These are phyloP conservation scores for Phytophthora vignae DNA, from an alignment of 352 stramenopile species.

Conservation along the genomic window DNA sequence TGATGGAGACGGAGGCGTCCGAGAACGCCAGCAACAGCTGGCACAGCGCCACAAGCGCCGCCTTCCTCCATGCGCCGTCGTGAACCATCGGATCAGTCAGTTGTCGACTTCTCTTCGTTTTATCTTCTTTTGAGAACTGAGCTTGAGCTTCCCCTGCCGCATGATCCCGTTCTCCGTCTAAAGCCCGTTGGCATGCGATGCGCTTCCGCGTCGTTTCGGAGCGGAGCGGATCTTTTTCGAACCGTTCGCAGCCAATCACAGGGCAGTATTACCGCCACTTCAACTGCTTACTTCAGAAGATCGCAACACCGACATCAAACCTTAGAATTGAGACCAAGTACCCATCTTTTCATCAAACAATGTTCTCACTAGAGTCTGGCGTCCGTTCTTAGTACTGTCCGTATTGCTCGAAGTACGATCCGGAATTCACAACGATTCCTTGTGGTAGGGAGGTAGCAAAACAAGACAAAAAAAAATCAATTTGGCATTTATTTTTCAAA, in stretches of 20 bases:
- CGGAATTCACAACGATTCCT: too few species aligned
- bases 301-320: too few species aligned
- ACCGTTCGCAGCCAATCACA: not conserved
- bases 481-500: too few species aligned
- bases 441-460: too few species aligned
- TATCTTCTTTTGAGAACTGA: slow-evolving; percentile 24
- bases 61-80: slow-evolving; percentile 1
- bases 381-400: too few species aligned
- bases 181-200: slow-evolving; percentile 21
- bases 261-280: slow-evolving; percentile 12
- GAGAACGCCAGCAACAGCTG: not conserved
- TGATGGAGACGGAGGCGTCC: slow-evolving; percentile 9
- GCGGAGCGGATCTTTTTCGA: slow-evolving; percentile 13
- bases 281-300: slow-evolving; percentile 27
- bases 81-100: slow-evolving; percentile 5
- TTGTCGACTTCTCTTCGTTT: not conserved
- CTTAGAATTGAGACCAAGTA: too few species aligned
- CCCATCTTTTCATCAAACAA: too few species aligned
- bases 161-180: not conserved
- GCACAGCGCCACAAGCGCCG: slow-evolving; percentile 19
- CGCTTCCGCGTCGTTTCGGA: slow-evolving; percentile 25
- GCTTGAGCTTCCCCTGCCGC: not conserved
- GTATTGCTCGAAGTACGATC: too few species aligned
- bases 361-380: too few species aligned
- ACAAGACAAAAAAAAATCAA: too few species aligned